Percentiles rank a stretch among this genome's conserved stretches.
These are phyloP conservation scores for Aspergillus calidoustus DNA, from an alignment of 2,329 filamentous ascomycete species.

Conservation along the genomic window DNA sequence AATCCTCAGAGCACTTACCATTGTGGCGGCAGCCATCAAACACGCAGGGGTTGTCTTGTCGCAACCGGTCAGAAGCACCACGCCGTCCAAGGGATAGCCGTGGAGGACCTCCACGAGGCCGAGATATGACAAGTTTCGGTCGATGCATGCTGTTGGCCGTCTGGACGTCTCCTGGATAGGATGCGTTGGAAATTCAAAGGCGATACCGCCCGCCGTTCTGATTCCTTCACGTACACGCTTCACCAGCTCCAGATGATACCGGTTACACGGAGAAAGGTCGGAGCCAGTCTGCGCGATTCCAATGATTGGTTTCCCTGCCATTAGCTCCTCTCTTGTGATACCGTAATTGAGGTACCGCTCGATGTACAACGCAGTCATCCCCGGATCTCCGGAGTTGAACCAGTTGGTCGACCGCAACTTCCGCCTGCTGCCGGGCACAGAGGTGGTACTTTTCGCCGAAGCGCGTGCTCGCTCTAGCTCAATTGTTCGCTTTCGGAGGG, in stretches of 20 bases:
- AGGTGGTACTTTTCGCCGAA: slow-evolving; percentile 29
- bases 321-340: slow-evolving; percentile 54
- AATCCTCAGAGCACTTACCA: slow-evolving; percentile 36
- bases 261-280: slow-evolving; percentile 57
- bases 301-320: slow-evolving; percentile 56
- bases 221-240: slow-evolving; percentile 58
- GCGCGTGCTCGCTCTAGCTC: slow-evolving; percentile 42
- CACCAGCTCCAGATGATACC: slow-evolving; percentile 54
- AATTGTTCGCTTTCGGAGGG: slow-evolving; percentile 43
- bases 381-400: slow-evolving; percentile 51
- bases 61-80: slow-evolving; percentile 57
- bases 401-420: slow-evolving; percentile 50
- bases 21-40: slow-evolving; percentile 57
- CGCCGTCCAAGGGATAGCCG: slow-evolving; percentile 56
- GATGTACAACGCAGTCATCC: slow-evolving; percentile 54
- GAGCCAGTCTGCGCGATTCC: slow-evolving; percentile 59
- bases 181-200: slow-evolving; percentile 58
- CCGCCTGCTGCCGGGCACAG: slow-evolving; percentile 19
- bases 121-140: slow-evolving; percentile 56
- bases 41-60: slow-evolving; percentile 59
- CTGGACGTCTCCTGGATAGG: slow-evolving; percentile 57
- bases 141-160: slow-evolving; percentile 55
- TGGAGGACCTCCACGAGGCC: slow-evolving; percentile 54
- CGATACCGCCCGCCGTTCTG: slow-evolving; percentile 53
- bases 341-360: slow-evolving; percentile 58